Evolutionary conservation across 2,329 filamentous ascomycete species (phyloP), one percentile per base, ranked within the genome.

Genomic region (Colletotrichum navitas): DNA sequence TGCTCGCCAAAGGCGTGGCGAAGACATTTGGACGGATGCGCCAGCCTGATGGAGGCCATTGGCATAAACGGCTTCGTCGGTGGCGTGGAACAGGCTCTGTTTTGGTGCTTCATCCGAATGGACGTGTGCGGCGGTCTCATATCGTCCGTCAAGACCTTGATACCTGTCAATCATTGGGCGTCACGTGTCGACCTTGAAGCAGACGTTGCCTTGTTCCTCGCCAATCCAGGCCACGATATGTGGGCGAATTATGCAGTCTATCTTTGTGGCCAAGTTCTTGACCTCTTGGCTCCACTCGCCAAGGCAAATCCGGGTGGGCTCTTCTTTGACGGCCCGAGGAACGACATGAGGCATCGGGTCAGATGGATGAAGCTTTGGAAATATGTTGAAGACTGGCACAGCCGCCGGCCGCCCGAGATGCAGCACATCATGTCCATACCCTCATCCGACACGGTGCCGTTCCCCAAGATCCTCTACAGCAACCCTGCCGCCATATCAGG

Each of bases 71-170:
- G 87, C 0, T 86, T 88, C 56, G 84, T 82, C 21, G 84, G 85
- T 3, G 87, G 87, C 0, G 75, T 89, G 29, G 77, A 86, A 11
- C 86, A 88, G 76, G 86, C 87, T 0, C 80, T 89, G 0, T 90
- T 89, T 70, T 90, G 88, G 88, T 89, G 86, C 74, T 89, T 87
- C 76, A 86, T 86, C 3, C 82, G 87, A 51, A 90, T 90, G 86
- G 87, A 89, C 77, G 77, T 89, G 16, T 89, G 87, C 71, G 86
- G 85, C 64, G 87, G 85, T 2, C 80, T 90, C 8, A 89, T 90
- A n/a, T 88, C 87, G 0, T 83, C 85, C 41, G 83, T 86, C 72
- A 81, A 82, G 66, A 87, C 86, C 0, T 81, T 87, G 14, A 84
- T 88, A 7, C 84, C 84, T 2, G 80, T 84, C 11, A 79, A 79